A percentile compares a stretch with the other conserved stretches of the same genome.
phyloP scores from a whole-genome alignment of 2,329 filamentous ascomycete species.

The Sporothrix variecibatus region DNA sequence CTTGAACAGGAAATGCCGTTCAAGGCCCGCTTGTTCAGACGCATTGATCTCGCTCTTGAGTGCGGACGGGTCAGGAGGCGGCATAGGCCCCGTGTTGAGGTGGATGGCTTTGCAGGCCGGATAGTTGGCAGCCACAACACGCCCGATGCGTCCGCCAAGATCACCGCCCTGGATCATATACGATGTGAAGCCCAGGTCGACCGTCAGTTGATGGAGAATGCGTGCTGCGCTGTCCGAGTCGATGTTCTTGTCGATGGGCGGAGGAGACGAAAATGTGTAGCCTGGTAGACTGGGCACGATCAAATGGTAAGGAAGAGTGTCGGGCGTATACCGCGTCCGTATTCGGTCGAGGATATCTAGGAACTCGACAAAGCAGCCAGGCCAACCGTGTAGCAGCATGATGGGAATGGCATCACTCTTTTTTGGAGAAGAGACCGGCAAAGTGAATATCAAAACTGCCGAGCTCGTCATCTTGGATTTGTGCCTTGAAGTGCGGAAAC shows the following conservation, averaged over 20 bases:
- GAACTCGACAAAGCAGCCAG: slow-evolving; percentile 1
- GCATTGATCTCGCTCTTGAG: not conserved
- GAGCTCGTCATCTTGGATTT: not conserved
- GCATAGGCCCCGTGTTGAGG: not conserved
- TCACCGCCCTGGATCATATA: slow-evolving; percentile 10
- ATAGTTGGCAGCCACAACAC: not conserved
- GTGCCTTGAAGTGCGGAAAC: not conserved
- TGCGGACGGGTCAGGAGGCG: not conserved
- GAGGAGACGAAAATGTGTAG: not conserved
- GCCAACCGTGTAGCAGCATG: not conserved
- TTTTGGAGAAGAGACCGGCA: not conserved
- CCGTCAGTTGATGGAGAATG: not conserved
- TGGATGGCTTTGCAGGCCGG: not conserved
- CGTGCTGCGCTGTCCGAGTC: not conserved
- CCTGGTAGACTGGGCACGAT: slow-evolving; percentile 1
- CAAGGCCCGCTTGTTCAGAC: not conserved
- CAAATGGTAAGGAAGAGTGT: not conserved
- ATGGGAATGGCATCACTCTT: not conserved
- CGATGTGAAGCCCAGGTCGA: not conserved
- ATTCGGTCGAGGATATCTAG: not conserved
- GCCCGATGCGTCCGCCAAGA: not conserved
- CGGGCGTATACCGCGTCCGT: not conserved
- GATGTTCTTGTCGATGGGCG: not conserved
- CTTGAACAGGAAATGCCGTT: not conserved
- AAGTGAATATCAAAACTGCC: not conserved